Percentiles rank a stretch among this genome's conserved stretches.
Conservation (phyloP, 2,329 filamentous ascomycete genomes). For the Beauveria sp. region DNA sequence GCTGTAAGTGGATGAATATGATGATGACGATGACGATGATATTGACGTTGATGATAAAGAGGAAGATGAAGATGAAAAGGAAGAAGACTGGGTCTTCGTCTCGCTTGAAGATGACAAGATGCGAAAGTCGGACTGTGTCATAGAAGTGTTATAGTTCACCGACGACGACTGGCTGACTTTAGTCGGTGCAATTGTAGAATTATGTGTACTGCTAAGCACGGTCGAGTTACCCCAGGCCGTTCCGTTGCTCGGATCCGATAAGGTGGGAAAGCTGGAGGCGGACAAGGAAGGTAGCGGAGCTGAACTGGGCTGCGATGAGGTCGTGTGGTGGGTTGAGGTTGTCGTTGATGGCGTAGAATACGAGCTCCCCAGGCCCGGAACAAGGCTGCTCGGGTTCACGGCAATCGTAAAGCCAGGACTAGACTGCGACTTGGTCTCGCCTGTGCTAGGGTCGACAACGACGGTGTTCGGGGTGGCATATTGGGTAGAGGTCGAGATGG, state of each 20-base stretch:
- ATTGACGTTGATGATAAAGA: neutral
- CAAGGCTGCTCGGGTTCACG: conserved; percentile 3
- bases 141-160: neutral
- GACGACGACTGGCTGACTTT: neutral
- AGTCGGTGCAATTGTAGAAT: neutral
- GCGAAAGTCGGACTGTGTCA: conserved; percentile 1
- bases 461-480: conserved; percentile 31
- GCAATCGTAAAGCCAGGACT: conserved; percentile 16
- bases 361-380: neutral
- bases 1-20: conserved; percentile 2
- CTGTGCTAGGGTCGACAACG: conserved; percentile 28
- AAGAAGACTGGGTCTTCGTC: neutral
- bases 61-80: neutral
- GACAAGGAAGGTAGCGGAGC: neutral
- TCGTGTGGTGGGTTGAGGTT: conserved; percentile 11
- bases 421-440: conserved; percentile 28
- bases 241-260: conserved; percentile 9
- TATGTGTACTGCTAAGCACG: neutral
- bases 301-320: neutral
- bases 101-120: neutral
- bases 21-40: neutral
- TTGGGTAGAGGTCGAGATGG: conserved; percentile 37
- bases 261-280: conserved; percentile 1
- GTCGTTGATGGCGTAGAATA: conserved; percentile 6
- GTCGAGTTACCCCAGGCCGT: conserved; percentile 7